These are phyloP conservation scores for Ogataea thermomethanolica DNA, from an alignment of 805 yeast species.

Conservation along the genomic window DNA sequence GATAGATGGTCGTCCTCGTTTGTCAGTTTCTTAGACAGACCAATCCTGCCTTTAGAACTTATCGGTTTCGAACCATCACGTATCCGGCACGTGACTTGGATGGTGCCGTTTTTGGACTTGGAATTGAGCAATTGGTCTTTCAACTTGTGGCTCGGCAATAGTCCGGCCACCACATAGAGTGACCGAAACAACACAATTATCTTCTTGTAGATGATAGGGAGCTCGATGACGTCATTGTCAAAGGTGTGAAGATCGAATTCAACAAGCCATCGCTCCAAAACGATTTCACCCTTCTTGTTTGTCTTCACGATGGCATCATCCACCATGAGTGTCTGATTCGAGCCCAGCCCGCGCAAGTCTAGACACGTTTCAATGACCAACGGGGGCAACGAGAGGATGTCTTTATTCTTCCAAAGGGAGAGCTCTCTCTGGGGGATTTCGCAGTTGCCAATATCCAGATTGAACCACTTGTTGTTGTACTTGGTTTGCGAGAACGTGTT, in stretches of 20 bases:
- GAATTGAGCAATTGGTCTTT: slow-evolving; percentile 40
- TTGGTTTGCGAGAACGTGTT: slow-evolving; percentile 20
- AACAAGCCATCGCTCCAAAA: slow-evolving; percentile 88
- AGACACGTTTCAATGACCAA: slow-evolving; percentile 76
- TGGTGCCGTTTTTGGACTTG: slow-evolving; percentile 17
- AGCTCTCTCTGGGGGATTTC: slow-evolving; percentile 51
- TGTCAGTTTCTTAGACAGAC: slow-evolving; percentile 56
- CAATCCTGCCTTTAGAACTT: slow-evolving; percentile 78
- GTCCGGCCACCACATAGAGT: slow-evolving; percentile 58
- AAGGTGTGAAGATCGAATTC: slow-evolving; percentile 60
- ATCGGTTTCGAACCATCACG: slow-evolving; percentile 79
- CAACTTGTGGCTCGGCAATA: slow-evolving; percentile 71
- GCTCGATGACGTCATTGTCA: slow-evolving; percentile 43
- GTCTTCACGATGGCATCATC: slow-evolving; percentile 50
- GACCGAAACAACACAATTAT: slow-evolving; percentile 72
- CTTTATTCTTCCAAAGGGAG: slow-evolving; percentile 52
- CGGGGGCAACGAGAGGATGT: slow-evolving; percentile 59
- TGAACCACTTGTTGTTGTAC: slow-evolving; percentile 62
- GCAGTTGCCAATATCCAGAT: slow-evolving; percentile 42
- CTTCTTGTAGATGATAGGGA: slow-evolving; percentile 69
- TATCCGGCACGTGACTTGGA: slow-evolving; percentile 55
- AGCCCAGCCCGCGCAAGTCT: slow-evolving; percentile 26
- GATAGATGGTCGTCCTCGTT: slow-evolving; percentile 44
- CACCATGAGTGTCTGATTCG: slow-evolving; percentile 24
- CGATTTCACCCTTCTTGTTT: slow-evolving; percentile 74